phyloP scores from a whole-genome alignment of 345 rosid species.

The Sapria himalayana region DNA sequence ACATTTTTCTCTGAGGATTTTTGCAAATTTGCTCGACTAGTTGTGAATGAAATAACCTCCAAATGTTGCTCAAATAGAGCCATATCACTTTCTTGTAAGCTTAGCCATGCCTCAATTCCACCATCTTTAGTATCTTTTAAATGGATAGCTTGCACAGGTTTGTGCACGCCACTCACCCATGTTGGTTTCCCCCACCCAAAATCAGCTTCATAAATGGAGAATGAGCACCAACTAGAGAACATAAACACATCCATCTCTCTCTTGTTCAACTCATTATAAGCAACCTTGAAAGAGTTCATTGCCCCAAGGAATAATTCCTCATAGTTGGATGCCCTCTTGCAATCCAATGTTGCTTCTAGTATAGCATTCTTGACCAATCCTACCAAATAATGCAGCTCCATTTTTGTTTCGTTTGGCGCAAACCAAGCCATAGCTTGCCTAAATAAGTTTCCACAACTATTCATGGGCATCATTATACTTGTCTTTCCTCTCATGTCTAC shows the following conservation, averaged over 20 bases:
- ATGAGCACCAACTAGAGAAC: constrained; percentile 19
- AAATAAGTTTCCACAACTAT: constrained; percentile 8
- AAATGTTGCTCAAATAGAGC: constrained; percentile 11
- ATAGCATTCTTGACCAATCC: constrained; percentile 13
- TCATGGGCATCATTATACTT: too few species aligned
- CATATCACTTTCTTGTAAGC: constrained; percentile 14
- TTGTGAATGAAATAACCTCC: constrained; percentile 6
- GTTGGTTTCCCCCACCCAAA: constrained; percentile 20
- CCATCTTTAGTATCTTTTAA: constrained; percentile 11
- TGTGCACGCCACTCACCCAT: constrained; percentile 13
- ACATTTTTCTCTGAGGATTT: too few species aligned
- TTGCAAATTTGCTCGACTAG: too few species aligned
- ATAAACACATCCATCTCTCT: constrained; percentile 11
- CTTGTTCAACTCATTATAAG: constrained; percentile 3
- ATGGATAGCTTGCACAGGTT: constrained; percentile 11
- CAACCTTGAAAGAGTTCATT: constrained; percentile 6
- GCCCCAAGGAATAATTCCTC: constrained; percentile 9
- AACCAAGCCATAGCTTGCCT: constrained; percentile 4
- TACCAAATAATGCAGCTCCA: constrained; percentile 5
- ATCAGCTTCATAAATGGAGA: constrained; percentile 18
- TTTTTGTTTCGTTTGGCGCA: constrained; percentile 2
- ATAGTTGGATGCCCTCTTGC: constrained; percentile 14
- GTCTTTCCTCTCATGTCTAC: constrained; percentile 16
- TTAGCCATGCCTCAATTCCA: constrained; percentile 14
- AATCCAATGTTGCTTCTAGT: constrained; percentile 11